A percentile compares a stretch with the other conserved stretches of the same genome.
These are phyloP conservation scores for Penicillium brasilianum DNA, from an alignment of 2,329 filamentous ascomycete genomes.

Conservation along the genomic window DNA sequence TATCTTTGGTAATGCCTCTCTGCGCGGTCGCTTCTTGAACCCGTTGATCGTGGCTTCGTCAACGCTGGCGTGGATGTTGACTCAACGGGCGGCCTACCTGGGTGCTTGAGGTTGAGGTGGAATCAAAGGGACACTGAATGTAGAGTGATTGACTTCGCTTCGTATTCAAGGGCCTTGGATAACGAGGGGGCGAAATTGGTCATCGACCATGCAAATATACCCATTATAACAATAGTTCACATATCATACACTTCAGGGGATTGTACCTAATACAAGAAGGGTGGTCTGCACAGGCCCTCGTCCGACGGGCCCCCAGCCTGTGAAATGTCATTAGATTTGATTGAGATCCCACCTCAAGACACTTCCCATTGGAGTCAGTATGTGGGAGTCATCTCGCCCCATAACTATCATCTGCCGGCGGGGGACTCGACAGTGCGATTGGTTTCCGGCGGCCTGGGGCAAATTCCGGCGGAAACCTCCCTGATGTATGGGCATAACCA, in stretches of 20 bases:
- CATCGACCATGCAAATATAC: neutral
- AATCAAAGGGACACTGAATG: neutral
- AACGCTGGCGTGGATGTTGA: slow-evolving; percentile 65
- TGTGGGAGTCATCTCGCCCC: neutral
- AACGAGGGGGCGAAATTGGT: no score
- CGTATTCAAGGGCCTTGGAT: neutral
- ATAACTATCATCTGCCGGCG: neutral
- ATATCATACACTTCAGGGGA: neutral
- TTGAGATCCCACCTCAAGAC: neutral
- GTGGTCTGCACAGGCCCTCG: neutral
- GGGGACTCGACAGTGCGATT: neutral
- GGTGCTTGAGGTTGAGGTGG: slow-evolving; percentile 26
- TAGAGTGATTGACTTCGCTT: neutral
- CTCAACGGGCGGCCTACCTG: slow-evolving; percentile 56
- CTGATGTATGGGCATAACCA: neutral
- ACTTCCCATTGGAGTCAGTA: neutral
- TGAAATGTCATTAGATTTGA: neutral
- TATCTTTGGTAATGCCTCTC: slow-evolving; percentile 75
- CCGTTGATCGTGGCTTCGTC: slow-evolving; percentile 63
- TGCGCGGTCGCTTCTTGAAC: slow-evolving; percentile 63
- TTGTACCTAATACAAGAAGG: neutral
- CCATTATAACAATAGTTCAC: neutral
- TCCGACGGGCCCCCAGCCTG: neutral
- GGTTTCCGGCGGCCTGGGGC: neutral
- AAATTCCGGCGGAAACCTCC: neutral